phyloP scores from a whole-genome alignment of 2,329 filamentous ascomycete genomes.

The Colletotrichum destructivum region DNA sequence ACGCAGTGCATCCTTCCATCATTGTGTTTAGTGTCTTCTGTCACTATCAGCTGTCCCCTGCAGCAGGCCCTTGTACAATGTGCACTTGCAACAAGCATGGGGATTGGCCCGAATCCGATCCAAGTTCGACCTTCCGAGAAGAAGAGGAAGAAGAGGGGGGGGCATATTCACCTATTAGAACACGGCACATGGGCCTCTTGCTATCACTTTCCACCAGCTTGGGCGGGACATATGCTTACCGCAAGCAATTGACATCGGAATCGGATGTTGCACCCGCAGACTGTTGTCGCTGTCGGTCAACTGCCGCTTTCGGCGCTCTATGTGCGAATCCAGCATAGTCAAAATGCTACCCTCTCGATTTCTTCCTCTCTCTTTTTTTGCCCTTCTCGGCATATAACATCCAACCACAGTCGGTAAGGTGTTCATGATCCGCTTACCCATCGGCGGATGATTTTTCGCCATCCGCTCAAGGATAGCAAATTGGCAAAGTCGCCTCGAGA shows the following conservation, averaged over 20 bases:
- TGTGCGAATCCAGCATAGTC: background rate
- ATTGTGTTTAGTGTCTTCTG: background rate
- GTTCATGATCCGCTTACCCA: background rate
- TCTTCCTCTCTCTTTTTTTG: background rate
- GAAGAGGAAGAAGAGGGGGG: no score
- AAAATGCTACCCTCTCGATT: background rate
- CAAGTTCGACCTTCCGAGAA: background rate
- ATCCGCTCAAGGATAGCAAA: background rate
- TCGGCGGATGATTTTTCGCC: background rate
- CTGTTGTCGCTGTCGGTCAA: constrained; percentile 2
- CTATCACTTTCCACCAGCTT: background rate
- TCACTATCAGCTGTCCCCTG: background rate
- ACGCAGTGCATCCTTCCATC: background rate
- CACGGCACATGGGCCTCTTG: constrained; percentile 5
- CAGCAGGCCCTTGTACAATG: background rate
- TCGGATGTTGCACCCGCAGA: constrained; percentile 30
- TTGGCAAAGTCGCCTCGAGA: constrained; percentile 2
- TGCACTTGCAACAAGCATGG: background rate
- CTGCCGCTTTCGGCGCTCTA: constrained; percentile 17
- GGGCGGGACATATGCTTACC: constrained; percentile 3
- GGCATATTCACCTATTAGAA: background rate
- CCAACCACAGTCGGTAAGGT: background rate
- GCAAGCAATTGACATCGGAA: constrained; percentile 11
- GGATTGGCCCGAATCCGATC: background rate
- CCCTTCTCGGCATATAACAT: background rate